Base-by-base conservation (phyloP, 306 rosid species). In the Inga leiocalycina region DNA sequence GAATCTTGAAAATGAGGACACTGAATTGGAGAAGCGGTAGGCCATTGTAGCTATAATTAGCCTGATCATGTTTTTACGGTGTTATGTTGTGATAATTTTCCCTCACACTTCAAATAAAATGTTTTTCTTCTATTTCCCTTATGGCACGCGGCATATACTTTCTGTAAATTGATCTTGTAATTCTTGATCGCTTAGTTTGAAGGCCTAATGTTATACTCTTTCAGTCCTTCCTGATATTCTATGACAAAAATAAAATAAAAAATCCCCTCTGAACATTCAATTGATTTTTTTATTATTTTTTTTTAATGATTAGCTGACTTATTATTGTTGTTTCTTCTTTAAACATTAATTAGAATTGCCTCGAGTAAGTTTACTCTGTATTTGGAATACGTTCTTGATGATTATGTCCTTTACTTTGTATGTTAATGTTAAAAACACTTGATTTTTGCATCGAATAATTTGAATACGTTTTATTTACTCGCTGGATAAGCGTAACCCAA, bases 21-120 rank as follows among this genome's bases (percentile, higher is more conserved):
- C 30, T 80, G 88, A 74, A 43, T 72, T 71, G 9, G 97, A 92
- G 86, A 91, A 87, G 81, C 88, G 89, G 99, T 93, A 80, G 80
- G 45, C 37, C 70, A 76, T 61, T 49, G 20, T 57, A 30, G 72
- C 22, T 79, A 59, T 62, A 74, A 17, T 74, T 22, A 57, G 65
- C 66, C 46, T 43, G 64, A 32, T 75, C 49, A 39, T 30, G 30
- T 35, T 79, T 81, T 37, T 0, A 17, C 13, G 16, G 35, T 70
- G 37, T 65, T 20, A 22, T 45, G 51, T 15, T 39, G 15, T 82
- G 35, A 51, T 43, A 39, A 57, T 24, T 51, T 76, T 27, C 66
- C 13, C 34, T 22, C 49, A 68, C 79, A 15, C 52, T 52, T 39
- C 45, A 48, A 32, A 61, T 27, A 44, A 75, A 32, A 70, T 43